Conservation (phyloP, 2,329 filamentous ascomycete genomes). For the Xylariaceae sp. region DNA sequence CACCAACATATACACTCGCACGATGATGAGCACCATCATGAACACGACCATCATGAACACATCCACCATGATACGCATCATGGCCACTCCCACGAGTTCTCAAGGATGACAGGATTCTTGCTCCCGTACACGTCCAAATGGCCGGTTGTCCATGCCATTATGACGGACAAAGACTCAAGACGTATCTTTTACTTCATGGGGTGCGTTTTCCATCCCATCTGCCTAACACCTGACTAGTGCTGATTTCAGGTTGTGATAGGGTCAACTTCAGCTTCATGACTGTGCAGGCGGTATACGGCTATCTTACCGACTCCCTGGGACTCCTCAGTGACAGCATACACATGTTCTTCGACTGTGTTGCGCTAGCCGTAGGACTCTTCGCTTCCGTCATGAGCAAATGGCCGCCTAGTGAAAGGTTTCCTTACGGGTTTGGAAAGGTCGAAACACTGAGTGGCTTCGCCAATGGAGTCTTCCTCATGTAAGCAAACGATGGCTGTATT, state of each 20-base stretch:
- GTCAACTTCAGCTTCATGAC: constrained; percentile 96
- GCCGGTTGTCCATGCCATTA: constrained; percentile 82
- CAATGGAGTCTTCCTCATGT: constrained; percentile 94
- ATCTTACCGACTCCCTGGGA: constrained; percentile 89
- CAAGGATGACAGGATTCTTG: constrained; percentile 74
- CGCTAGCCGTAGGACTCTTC: constrained; percentile 85
- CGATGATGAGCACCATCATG: constrained; percentile 32
- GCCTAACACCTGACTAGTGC: neutral
- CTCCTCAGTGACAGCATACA: constrained; percentile 98
- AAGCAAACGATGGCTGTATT: constrained; percentile 41
- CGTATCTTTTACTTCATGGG: constrained; percentile 97
- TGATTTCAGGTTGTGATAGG: constrained; percentile 51
- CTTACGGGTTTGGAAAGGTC: constrained; percentile 96
- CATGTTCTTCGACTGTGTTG: constrained; percentile 99
- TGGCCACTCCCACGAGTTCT: constrained; percentile 52
- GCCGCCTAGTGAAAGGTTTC: constrained; percentile 87
- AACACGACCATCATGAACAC: constrained; percentile 39
- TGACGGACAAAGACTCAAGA: constrained; percentile 90
- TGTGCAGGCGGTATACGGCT: constrained; percentile 92
- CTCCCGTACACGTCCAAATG: constrained; percentile 73
- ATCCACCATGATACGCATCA: constrained; percentile 33
- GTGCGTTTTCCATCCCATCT: constrained; percentile 51
- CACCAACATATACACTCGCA: constrained; percentile 34
- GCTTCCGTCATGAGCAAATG: constrained; percentile 96
- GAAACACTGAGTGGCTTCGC: constrained; percentile 96